Conservation (phyloP, 345 rosid genomes). For the Eucalyptus sideroxylon region DNA sequence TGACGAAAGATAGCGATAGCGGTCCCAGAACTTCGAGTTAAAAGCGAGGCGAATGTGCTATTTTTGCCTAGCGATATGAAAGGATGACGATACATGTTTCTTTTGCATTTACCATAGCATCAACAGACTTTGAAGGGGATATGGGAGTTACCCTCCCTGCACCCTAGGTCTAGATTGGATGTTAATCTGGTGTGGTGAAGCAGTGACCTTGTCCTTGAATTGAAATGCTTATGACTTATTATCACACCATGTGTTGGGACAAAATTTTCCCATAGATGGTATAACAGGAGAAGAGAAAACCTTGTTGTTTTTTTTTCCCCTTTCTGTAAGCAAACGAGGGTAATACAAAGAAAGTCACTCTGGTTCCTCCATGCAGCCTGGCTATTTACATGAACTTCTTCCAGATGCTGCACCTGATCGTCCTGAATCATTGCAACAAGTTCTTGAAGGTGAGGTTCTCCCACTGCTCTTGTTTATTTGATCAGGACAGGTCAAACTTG, state of each 20-base stretch:
- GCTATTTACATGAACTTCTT: conserved; percentile 57
- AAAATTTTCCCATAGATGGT: background rate
- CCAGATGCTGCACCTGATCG: conserved; percentile 71
- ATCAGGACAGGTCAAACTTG: background rate
- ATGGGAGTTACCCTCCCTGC: background rate
- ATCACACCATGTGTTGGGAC: conserved; percentile 19
- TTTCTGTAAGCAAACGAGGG: background rate
- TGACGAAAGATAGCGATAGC: background rate
- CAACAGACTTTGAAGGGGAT: background rate
- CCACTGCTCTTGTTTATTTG: background rate
- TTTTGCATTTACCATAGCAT: background rate
- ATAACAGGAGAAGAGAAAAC: background rate
- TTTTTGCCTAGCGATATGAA: background rate
- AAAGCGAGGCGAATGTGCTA: background rate
- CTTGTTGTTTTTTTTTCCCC: background rate
- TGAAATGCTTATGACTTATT: background rate
- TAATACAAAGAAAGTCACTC: background rate
- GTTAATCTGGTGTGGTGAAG: conserved; percentile 8
- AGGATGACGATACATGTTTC: background rate
- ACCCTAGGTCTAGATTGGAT: background rate
- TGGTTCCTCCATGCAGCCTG: conserved; percentile 50
- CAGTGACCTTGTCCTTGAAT: background rate
- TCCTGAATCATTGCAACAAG: conserved; percentile 65
- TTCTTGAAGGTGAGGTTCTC: conserved; percentile 62
- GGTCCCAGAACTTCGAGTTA: background rate